Conservation (phyloP, 140 eudicot genomes). For the Flaveria floridana region DNA sequence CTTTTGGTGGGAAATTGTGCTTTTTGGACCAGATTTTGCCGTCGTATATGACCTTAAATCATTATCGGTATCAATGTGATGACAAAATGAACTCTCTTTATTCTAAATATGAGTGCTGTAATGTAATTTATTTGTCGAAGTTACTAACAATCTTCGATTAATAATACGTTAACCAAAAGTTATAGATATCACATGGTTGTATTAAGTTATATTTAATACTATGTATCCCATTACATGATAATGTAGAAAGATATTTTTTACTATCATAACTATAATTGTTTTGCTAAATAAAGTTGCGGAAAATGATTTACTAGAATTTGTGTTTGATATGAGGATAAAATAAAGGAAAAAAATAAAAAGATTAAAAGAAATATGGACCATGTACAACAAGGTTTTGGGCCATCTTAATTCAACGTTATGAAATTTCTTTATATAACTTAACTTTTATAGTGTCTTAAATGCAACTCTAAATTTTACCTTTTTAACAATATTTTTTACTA, state of each 20-base stretch:
- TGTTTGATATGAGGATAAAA: background rate
- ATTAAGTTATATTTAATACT: too few relatives aligned
- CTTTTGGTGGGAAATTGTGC: background rate
- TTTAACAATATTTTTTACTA: too few relatives aligned
- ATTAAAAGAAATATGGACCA: background rate
- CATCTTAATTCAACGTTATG: background rate
- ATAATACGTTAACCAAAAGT: too few relatives aligned
- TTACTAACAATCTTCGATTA: too few relatives aligned
- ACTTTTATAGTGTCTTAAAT: background rate
- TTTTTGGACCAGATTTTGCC: slow-evolving; percentile 6
- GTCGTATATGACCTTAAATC: slow-evolving; percentile 8
- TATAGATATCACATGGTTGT: too few relatives aligned
- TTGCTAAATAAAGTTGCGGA: background rate
- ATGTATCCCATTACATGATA: too few relatives aligned
- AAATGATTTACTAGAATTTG: background rate
- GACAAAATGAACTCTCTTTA: background rate
- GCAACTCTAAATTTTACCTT: background rate
- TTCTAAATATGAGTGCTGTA: background rate
- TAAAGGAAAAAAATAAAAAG: background rate
- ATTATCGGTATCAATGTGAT: background rate
- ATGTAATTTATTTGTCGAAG: too few relatives aligned
- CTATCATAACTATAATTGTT: too few relatives aligned
- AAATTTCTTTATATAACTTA: background rate
- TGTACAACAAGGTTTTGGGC: background rate
- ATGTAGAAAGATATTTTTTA: too few relatives aligned